Evolutionary conservation across 2,329 filamentous ascomycete species (phyloP), one percentile per base, ranked within the genome.

Genomic region (Alternaria metachromatica): DNA sequence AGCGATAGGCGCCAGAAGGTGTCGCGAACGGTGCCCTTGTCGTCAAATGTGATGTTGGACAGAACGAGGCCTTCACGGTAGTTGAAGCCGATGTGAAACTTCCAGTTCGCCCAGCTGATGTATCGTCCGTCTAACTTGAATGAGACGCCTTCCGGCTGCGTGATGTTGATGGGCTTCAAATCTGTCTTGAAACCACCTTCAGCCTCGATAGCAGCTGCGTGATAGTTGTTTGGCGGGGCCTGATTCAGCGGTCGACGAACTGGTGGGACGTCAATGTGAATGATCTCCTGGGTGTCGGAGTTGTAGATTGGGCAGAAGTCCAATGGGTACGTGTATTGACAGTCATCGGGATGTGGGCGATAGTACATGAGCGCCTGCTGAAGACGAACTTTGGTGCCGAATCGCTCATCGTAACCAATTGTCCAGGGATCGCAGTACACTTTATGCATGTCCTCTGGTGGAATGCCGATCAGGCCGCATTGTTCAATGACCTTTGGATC

Each of bases 301-400:
- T 97, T 94, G 81, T 89, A 97, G 75, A 97, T 96, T 1, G 94
- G 94, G 76, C 93, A 97, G 82, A 97, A 97, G 80, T 97, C 94
- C 56, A 97, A 87, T 0, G 94, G 94, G 76, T 90, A 97, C 43
- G 92, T 91, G 80, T 97, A 97, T 82, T 97, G 94, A 79, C 88
- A 93, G 82, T 95, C 92, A 74, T 97, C 94, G 18, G 91, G 76
- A 71, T 95, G 86, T 4, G 94, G 94, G 15, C 94, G 89, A 80
- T 96, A 97, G 84, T 97, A 97, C 93, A 97, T 97, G 58, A 97
- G 84, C 2, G 93, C 94, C 82, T 97, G 94, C 81, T 97, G 94
- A 5, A 97, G 87, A 58, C 94, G 89, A 46, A 93, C 85, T 46
- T 84, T 84, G 77, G 83, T 95, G 65, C 94, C 94, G 73, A 94